phyloP scores from a whole-genome alignment of 192 early-diverging fungal species.

The Radiomyces spectabilis region DNA sequence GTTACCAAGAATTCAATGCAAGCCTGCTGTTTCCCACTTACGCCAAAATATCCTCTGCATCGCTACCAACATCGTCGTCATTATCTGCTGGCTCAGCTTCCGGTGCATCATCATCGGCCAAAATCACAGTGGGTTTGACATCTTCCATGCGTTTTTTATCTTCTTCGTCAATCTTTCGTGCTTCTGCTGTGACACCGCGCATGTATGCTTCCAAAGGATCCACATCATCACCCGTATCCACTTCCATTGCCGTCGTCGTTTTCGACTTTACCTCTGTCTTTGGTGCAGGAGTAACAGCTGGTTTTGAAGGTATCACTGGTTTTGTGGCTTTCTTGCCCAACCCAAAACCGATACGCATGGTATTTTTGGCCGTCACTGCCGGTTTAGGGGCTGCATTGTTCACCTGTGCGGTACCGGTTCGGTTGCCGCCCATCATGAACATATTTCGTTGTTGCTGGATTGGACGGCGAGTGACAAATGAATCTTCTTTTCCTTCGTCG shows the following conservation, averaged over 20 bases:
- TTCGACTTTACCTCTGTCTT: background rate
- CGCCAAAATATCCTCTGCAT: slow-evolving; percentile 66
- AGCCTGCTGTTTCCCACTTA: slow-evolving; percentile 16
- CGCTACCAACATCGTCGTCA: slow-evolving; percentile 43
- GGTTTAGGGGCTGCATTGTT: slow-evolving; percentile 2
- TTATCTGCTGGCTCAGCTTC: slow-evolving; percentile 19
- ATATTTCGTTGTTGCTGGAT: background rate
- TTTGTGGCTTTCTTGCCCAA: background rate
- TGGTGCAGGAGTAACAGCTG: background rate
- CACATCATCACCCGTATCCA: slow-evolving; percentile 43
- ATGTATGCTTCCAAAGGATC: slow-evolving; percentile 86
- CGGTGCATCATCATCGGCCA: slow-evolving; percentile 24
- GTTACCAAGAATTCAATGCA: too few relatives aligned
- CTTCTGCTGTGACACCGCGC: slow-evolving; percentile 71
- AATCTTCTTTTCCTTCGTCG: slow-evolving; percentile 2
- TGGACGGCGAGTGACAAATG: background rate
- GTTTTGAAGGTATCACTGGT: background rate
- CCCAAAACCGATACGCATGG: slow-evolving; percentile 12
- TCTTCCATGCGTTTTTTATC: slow-evolving; percentile 33
- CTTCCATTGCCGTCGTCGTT: slow-evolving; percentile 24
- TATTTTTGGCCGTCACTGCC: too few relatives aligned
- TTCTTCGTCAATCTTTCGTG: slow-evolving; percentile 59
- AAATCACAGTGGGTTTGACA: slow-evolving; percentile 20
- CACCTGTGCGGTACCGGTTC: background rate
- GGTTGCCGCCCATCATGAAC: slow-evolving; percentile 3